Conservation (phyloP, 352 stramenopile genomes). For the Detonula confervacea region DNA sequence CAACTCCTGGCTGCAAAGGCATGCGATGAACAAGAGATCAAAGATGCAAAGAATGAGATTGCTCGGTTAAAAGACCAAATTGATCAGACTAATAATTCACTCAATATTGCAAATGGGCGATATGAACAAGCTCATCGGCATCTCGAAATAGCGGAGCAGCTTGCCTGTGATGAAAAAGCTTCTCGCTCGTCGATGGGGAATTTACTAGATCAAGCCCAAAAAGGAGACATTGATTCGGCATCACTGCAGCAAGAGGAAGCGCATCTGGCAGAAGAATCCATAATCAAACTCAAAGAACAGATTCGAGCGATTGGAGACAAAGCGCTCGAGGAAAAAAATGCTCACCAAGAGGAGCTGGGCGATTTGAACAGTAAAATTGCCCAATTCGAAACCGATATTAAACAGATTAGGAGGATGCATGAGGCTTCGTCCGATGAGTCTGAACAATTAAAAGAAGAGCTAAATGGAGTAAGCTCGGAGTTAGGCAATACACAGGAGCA, state of each 20-base stretch:
- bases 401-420: constrained; percentile 10
- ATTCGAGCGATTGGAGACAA: constrained; percentile 17
- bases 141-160: constrained; percentile 30
- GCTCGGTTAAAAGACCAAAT: constrained; percentile 12
- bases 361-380: constrained; percentile 11
- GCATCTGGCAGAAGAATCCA: constrained; percentile 15
- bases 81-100: constrained; percentile 16
- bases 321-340: constrained; percentile 9
- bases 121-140: constrained; percentile 10
- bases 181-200: constrained; percentile 19
- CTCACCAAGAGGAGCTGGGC: constrained; percentile 3
- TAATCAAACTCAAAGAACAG: constrained; percentile 25
- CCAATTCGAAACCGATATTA: constrained; percentile 19
- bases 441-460: constrained; percentile 18
- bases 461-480: constrained; percentile 9
- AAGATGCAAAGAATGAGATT: constrained; percentile 23
- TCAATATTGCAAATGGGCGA: constrained; percentile 19
- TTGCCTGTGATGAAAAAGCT: constrained; percentile 25
- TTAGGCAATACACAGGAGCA: constrained; percentile 27
- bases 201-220: constrained; percentile 38
- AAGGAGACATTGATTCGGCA: constrained; percentile 23
- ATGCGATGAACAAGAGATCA: constrained; percentile 33
- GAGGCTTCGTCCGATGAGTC: constrained; percentile 19
- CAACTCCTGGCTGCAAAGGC: constrained; percentile 16
- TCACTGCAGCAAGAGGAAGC: constrained; percentile 39